Evolutionary conservation across 805 yeast species (phyloP).

Genomic region (Suhomyces emberorum): DNA sequence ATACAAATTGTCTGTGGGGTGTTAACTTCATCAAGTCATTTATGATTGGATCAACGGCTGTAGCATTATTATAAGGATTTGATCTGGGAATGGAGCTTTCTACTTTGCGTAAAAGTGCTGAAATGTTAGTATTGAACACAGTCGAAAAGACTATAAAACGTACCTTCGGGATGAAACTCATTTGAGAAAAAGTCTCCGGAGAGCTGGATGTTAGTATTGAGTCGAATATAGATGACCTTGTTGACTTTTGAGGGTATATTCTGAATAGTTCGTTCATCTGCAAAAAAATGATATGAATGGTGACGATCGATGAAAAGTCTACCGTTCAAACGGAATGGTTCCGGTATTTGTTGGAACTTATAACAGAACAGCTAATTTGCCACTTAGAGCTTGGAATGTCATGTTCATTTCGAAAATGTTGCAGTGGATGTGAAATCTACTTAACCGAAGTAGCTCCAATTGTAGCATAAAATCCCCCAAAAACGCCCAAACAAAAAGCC

Average conservation of each 20-base stretch:
- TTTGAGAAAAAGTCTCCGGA: conserved; percentile 3
- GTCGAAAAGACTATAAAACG: not conserved
- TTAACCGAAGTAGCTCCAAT: no score
- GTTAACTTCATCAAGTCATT: conserved; percentile 30
- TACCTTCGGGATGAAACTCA: conserved; percentile 8
- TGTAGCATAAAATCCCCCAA: no score
- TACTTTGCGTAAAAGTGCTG: conserved; percentile 15
- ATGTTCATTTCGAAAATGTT: no score
- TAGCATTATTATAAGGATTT: conserved; percentile 1
- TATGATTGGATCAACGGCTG: conserved; percentile 27
- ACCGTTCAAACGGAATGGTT: no score
- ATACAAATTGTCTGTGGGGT: conserved; percentile 19
- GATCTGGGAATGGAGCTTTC: conserved; percentile 15
- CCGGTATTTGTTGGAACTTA: no score
- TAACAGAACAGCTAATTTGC: no score
- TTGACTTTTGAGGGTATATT: no score
- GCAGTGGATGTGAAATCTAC: not conserved
- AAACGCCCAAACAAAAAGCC: not conserved
- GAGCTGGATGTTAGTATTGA: not conserved
- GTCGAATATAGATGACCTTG: no score
- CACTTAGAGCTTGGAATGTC: no score
- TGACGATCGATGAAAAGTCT: no score
- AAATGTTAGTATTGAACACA: conserved; percentile 4
- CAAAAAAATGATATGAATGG: no score
- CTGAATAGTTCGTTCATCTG: no score